These are phyloP conservation scores for Thelephora ganbajun DNA, from an alignment of 768 basidiomycete species.

Conservation along the genomic window DNA sequence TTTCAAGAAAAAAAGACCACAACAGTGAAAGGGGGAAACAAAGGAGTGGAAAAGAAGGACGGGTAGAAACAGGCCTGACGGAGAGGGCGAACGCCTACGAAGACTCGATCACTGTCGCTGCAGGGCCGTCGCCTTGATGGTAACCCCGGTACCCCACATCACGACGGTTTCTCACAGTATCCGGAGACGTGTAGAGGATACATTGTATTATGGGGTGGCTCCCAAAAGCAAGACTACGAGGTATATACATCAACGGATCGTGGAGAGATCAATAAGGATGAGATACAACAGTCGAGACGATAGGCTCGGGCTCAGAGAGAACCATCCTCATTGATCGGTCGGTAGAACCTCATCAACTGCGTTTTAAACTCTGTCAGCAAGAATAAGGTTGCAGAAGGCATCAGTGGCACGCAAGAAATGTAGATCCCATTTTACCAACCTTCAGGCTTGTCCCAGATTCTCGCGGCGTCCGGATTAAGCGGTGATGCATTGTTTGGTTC, in stretches of 20 bases:
- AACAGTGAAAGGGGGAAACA: conserved; percentile 7
- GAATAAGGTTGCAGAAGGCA: conserved; percentile 1
- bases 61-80: conserved; percentile 1
- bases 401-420: conserved; percentile 2
- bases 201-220: neutral
- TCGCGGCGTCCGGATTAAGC: conserved; percentile 75
- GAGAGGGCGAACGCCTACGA: too few species aligned
- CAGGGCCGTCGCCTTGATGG: conserved; percentile 1
- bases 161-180: neutral
- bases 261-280: conserved; percentile 4
- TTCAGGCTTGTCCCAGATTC: conserved; percentile 61
- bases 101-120: neutral
- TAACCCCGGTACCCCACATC: neutral
- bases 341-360: conserved; percentile 63
- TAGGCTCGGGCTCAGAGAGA: too few species aligned
- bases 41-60: conserved; percentile 1
- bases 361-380: conserved; percentile 44
- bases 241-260: neutral
- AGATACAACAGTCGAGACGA: neutral
- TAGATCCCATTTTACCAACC: conserved; percentile 24
- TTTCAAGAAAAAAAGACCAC: conserved; percentile 2
- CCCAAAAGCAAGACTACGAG: neutral
- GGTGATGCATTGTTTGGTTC: conserved; percentile 93
- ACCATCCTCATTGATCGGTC: conserved; percentile 25
- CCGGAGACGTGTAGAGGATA: neutral